Conservation (phyloP, 2,329 filamentous ascomycete species). For the Penicillium griseofulvum region DNA sequence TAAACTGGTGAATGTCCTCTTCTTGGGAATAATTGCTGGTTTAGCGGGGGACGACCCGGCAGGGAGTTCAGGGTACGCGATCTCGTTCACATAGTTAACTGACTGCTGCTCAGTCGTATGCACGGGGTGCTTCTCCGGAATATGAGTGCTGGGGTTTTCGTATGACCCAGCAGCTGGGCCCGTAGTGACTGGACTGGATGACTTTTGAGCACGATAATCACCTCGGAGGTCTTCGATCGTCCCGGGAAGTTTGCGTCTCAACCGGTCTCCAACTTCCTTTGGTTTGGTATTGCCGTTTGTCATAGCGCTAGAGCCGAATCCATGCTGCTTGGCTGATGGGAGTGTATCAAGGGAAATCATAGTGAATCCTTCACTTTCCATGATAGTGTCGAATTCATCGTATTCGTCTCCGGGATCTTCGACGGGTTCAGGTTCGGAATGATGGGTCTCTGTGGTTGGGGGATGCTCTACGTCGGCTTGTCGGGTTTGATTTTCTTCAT, state of each 20-base stretch:
- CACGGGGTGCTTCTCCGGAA: no score
- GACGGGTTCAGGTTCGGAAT: background rate
- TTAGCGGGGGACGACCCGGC: slow-evolving; percentile 7
- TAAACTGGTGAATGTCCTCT: slow-evolving; percentile 28
- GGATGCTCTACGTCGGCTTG: slow-evolving; percentile 3
- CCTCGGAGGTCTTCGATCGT: slow-evolving; percentile 19
- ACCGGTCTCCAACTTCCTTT: slow-evolving; percentile 25
- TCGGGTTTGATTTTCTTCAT: slow-evolving; percentile 32
- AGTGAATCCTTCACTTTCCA: slow-evolving; percentile 58
- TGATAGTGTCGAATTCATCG: slow-evolving; percentile 53
- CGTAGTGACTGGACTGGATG: slow-evolving; percentile 13
- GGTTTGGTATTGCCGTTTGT: slow-evolving; percentile 25
- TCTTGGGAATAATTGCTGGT: slow-evolving; percentile 8
- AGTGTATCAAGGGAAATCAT: slow-evolving; percentile 57
- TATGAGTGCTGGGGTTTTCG: background rate
- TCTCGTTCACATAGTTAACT: background rate
- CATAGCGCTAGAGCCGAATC: slow-evolving; percentile 34
- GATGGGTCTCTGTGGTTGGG: slow-evolving; percentile 11
- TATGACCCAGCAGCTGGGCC: background rate
- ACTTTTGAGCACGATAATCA: slow-evolving; percentile 14
- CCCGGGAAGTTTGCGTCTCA: slow-evolving; percentile 27
- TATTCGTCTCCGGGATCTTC: slow-evolving; percentile 45
- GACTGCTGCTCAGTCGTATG: background rate
- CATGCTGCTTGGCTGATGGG: slow-evolving; percentile 48
- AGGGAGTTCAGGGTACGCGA: slow-evolving; percentile 18